Evolutionary conservation across 2,329 filamentous ascomycete species (phyloP).

Genomic region (Ophiognomonia clavigignenti-juglandacearum): DNA sequence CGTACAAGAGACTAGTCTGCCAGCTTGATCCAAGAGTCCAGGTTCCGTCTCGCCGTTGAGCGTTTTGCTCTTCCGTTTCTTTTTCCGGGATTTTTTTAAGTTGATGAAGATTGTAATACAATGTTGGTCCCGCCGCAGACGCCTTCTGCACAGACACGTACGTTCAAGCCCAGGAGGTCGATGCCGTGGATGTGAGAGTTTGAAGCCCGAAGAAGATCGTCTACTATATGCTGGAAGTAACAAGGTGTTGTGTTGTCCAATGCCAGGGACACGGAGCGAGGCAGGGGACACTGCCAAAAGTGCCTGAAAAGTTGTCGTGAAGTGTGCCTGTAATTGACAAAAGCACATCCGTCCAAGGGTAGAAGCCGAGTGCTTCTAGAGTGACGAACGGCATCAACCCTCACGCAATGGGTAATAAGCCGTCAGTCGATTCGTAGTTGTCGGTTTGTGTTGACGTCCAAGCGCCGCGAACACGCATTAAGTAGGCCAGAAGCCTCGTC

Average conservation of each 20-base stretch:
- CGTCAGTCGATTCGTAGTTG: background rate
- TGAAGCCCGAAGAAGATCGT: background rate
- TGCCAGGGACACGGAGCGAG: background rate
- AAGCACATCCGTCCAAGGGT: background rate
- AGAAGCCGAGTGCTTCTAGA: background rate
- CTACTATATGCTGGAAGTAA: background rate
- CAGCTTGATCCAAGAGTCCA: background rate
- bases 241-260: background rate
- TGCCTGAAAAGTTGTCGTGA: background rate
- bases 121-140: background rate
- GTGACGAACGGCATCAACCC: background rate
- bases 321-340: background rate
- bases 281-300: conserved; percentile 2
- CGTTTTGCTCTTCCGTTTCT: background rate
- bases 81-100: background rate
- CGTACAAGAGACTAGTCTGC: background rate
- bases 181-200: background rate
- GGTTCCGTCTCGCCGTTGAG: background rate
- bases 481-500: too few species aligned
- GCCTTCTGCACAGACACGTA: background rate
- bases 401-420: background rate
- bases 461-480: background rate
- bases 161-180: background rate
- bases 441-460: conserved; percentile 1
- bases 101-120: background rate